phyloP scores from a whole-genome alignment of 495 filamentous ascomycete species.

The Annulohypoxylon maeteangense region DNA sequence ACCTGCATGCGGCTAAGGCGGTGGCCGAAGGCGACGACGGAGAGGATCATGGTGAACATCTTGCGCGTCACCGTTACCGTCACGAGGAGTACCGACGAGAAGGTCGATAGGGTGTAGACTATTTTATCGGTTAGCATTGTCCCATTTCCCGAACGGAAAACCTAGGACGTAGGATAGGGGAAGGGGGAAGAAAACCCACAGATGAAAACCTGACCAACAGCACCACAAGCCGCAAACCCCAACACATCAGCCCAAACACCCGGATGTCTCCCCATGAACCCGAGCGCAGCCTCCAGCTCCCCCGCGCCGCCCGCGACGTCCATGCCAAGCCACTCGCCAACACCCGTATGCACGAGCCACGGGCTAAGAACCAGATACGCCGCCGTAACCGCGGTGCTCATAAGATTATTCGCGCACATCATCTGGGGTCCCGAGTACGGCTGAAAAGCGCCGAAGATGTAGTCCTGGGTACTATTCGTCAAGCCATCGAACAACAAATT shows the following conservation, averaged over 20 bases:
- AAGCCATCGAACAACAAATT: conserved; percentile 96
- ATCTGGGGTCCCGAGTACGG: conserved; percentile 92
- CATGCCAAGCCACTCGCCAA: conserved; percentile 75
- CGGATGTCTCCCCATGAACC: conserved; percentile 81
- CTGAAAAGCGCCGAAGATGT: conserved; percentile 83
- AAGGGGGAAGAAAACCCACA: conserved; percentile 61
- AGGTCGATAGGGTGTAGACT: conserved; percentile 92
- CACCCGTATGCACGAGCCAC: conserved; percentile 71
- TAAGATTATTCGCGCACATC: conserved; percentile 98
- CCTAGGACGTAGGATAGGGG: neutral
- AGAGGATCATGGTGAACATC: conserved; percentile 98
- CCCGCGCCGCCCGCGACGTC: conserved; percentile 67
- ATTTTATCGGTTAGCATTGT: conserved; percentile 18
- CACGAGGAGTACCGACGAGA: conserved; percentile 90
- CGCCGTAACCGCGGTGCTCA: conserved; percentile 78
- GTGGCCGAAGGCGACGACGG: conserved; percentile 94
- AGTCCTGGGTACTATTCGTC: conserved; percentile 95
- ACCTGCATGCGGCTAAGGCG: conserved; percentile 84
- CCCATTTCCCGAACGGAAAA: neutral
- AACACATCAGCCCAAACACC: conserved; percentile 84
- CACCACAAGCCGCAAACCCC: conserved; percentile 91
- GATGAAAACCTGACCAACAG: conserved; percentile 95
- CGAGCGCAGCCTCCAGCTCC: conserved; percentile 81
- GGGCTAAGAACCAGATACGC: conserved; percentile 81
- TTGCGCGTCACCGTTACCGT: conserved; percentile 98